Evolutionary conservation across 257 asterid species (phyloP), one percentile per base, ranked within the genome.

Genomic region (Fraxinus excelsior): DNA sequence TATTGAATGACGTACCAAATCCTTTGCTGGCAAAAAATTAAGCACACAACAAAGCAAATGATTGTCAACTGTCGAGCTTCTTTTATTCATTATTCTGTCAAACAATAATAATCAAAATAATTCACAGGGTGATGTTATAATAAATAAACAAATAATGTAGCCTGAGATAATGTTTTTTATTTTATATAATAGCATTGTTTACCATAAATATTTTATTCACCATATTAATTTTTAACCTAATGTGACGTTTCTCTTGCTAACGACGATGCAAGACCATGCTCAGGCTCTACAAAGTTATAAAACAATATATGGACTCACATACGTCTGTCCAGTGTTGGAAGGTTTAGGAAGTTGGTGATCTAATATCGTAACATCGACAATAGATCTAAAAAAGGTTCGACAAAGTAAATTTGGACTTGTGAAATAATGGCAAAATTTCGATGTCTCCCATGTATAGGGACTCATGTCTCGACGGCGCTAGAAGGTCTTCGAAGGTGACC

Each of bases 1-100:
- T 28, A 58, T 70, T 58, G 72, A 70, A 72, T 74, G 77, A 73
- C 75, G 72, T 74, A 71, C 69, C 65, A 75, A 71, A 38, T 5
- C 51, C 60, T 53, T 84, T 80, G 81, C 68, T 85, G 81, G 86
- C 84, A 77, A 49, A 71, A 82, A 68, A 80, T 49, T 77, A 79
- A 64, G 81, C 26, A 73, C 31, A 49, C 78, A 81, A 49, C 46
- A 51, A 77, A 53, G 78, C 80, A 74, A 35, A 64, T 80, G 42
- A 72, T 65, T 23, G 82, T 77, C 87, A 84, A 78, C 83, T 78
- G 77, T 74, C 78, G 76, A 71, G 76, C 75, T 64, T 72, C 26
- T 67, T 51, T 21, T 2, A 49, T 51, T 19, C 26, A 26, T 23
- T 53, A 73, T 53, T 80, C 79, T 73, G 70, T 75, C 81, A 82